phyloP scores from a whole-genome alignment of 495 filamentous ascomycete genomes.

The Immersiella caudata region DNA sequence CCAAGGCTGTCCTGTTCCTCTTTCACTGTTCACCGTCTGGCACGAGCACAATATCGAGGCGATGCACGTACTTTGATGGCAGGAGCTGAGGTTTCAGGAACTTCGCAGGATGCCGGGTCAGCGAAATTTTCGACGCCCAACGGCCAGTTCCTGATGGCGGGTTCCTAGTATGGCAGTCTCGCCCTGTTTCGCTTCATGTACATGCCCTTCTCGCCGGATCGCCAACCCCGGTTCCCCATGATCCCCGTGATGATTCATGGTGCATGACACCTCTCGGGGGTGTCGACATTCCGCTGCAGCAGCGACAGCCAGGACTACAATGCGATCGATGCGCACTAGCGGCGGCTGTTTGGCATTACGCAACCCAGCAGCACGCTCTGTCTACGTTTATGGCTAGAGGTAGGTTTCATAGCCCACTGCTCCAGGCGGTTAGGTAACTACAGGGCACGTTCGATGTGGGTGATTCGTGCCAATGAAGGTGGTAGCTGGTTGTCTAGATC shows the following conservation, averaged over 20 bases:
- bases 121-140: neutral
- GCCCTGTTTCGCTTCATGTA: neutral
- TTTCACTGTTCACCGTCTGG: slow-evolving; percentile 16
- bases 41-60: slow-evolving; percentile 3
- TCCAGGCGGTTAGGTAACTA: neutral
- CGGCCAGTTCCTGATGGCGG: neutral
- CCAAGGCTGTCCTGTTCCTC: neutral
- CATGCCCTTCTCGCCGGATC: neutral
- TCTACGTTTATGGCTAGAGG: neutral
- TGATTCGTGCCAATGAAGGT: neutral
- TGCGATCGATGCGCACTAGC: slow-evolving; percentile 33
- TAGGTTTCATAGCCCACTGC: neutral
- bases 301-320: neutral
- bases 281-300: neutral
- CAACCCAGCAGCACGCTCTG: neutral
- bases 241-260: slow-evolving; percentile 11
- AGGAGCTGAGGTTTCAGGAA: slow-evolving; percentile 8
- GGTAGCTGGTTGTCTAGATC: neutral
- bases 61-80: neutral
- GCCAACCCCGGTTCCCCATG: neutral
- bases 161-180: neutral
- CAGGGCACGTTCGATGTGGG: neutral
- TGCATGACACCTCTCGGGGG: neutral
- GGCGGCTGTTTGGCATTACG: slow-evolving; percentile 19
- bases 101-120: neutral